Evolutionary conservation across 495 filamentous ascomycete genomes (phyloP).

Genomic region (Poronia punctata): DNA sequence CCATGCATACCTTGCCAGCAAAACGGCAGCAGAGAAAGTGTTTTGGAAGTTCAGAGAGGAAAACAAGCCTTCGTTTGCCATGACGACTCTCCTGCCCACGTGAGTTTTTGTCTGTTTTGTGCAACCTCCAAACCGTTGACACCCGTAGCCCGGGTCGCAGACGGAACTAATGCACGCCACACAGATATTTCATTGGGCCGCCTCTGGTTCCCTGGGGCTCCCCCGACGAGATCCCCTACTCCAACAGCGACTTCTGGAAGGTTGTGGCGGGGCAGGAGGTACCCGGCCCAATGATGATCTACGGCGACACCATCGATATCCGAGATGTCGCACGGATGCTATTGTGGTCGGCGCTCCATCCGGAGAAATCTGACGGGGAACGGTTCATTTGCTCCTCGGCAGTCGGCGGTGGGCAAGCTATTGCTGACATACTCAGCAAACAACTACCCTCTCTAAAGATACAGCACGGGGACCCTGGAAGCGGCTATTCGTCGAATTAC

Average conservation of each 20-base stretch:
- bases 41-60: slow-evolving; percentile 48
- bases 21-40: slow-evolving; percentile 46
- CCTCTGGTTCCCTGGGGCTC: slow-evolving; percentile 20
- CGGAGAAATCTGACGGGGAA: slow-evolving; percentile 14
- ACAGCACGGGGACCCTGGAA: slow-evolving; percentile 14
- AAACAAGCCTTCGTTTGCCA: slow-evolving; percentile 38
- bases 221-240: slow-evolving; percentile 15
- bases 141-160: not conserved
- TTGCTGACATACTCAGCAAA: slow-evolving; percentile 24
- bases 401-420: slow-evolving; percentile 19
- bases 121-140: not conserved
- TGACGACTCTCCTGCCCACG: slow-evolving; percentile 48
- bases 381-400: slow-evolving; percentile 25
- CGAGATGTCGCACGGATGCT: slow-evolving; percentile 31
- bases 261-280: slow-evolving; percentile 13
- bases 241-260: slow-evolving; percentile 16
- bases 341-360: slow-evolving; percentile 18
- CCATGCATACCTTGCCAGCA: slow-evolving; percentile 47
- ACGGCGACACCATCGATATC: slow-evolving; percentile 25
- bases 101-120: slow-evolving; percentile 4
- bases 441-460: slow-evolving; percentile 12
- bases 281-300: slow-evolving; percentile 16
- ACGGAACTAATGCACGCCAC: not conserved
- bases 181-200: slow-evolving; percentile 25
- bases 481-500: slow-evolving; percentile 18